phyloP scores from a whole-genome alignment of 495 filamentous ascomycete species.

The Aspergillus ellipticus region DNA sequence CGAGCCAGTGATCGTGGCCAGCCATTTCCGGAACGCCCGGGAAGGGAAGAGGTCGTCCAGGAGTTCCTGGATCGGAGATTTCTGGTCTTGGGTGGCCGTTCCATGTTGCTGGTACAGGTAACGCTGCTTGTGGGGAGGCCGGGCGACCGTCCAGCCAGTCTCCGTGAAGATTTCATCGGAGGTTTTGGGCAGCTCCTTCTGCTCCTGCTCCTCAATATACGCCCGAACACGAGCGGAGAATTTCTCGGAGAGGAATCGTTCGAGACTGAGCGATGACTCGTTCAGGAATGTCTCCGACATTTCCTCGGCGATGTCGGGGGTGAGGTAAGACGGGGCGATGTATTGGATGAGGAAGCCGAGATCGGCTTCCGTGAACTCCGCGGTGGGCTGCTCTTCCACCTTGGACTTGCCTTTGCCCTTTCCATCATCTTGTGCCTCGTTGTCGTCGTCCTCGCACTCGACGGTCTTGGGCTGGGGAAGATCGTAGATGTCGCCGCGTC shows the following conservation, averaged over 20 bases:
- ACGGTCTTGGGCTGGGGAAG: conserved; percentile 63
- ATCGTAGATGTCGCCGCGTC: conserved; percentile 84
- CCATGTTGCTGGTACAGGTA: conserved; percentile 72
- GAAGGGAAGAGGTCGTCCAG: conserved; percentile 77
- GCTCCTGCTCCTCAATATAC: conserved; percentile 65
- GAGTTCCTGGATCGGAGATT: conserved; percentile 68
- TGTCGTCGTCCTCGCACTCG: conserved; percentile 28
- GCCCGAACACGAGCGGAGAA: conserved; percentile 65
- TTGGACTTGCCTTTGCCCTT: conserved; percentile 44
- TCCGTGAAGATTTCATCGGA: conserved; percentile 56
- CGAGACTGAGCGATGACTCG: conserved; percentile 75
- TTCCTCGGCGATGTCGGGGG: conserved; percentile 84
- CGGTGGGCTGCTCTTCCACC: conserved; percentile 37
- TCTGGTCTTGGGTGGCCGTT: conserved; percentile 20
- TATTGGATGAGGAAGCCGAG: conserved; percentile 85
- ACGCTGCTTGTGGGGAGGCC: conserved; percentile 92
- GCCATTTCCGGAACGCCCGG: conserved; percentile 84
- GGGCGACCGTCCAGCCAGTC: conserved; percentile 68
- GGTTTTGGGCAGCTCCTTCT: conserved; percentile 35
- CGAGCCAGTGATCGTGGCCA: conserved; percentile 74
- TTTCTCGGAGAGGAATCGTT: conserved; percentile 70
- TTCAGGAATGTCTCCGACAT: conserved; percentile 74
- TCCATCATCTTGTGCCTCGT: conserved; percentile 20
- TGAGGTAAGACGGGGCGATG: conserved; percentile 86
- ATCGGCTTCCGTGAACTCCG: conserved; percentile 67